Evolutionary conservation across 495 filamentous ascomycete genomes (phyloP).

Genomic region (Xylaria intraflava): DNA sequence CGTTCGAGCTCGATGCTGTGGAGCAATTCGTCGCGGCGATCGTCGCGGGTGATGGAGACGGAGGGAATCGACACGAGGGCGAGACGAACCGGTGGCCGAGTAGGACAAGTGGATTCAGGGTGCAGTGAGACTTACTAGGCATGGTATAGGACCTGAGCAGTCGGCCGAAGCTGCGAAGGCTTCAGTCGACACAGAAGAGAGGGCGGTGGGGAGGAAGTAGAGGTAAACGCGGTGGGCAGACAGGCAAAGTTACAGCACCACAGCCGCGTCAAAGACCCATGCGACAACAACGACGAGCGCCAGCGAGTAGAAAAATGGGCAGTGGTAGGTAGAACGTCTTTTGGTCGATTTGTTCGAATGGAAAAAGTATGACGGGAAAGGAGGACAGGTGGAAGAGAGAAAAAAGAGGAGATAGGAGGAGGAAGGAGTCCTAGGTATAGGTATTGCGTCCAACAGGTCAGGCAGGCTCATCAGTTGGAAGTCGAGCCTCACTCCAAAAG

Average conservation of each 20-base stretch:
- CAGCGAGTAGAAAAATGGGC: not conserved
- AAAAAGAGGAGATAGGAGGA: not conserved
- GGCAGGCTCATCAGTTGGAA: not conserved
- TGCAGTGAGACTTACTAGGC: conserved; percentile 8
- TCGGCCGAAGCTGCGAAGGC: conserved; percentile 2
- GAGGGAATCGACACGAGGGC: not conserved
- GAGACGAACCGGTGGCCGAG: not conserved
- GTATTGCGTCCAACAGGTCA: conserved; percentile 2
- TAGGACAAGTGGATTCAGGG: not conserved
- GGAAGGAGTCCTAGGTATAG: not conserved
- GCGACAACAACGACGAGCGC: not conserved
- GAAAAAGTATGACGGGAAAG: not conserved
- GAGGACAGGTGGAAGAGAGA: not conserved
- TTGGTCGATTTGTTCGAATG: not conserved
- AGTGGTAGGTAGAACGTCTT: not conserved
- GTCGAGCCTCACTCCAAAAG: conserved; percentile 11
- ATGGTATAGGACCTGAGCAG: not conserved
- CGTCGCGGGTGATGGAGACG: not conserved
- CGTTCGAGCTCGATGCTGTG: not conserved
- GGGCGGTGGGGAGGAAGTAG: not conserved
- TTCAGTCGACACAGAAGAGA: not conserved
- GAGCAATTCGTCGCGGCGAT: not conserved
- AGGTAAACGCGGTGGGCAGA: not conserved
- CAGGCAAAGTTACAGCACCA: not conserved
- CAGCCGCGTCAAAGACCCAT: conserved; percentile 4